phyloP scores from a whole-genome alignment of 768 basidiomycete species.

The Suillus weaverae region DNA sequence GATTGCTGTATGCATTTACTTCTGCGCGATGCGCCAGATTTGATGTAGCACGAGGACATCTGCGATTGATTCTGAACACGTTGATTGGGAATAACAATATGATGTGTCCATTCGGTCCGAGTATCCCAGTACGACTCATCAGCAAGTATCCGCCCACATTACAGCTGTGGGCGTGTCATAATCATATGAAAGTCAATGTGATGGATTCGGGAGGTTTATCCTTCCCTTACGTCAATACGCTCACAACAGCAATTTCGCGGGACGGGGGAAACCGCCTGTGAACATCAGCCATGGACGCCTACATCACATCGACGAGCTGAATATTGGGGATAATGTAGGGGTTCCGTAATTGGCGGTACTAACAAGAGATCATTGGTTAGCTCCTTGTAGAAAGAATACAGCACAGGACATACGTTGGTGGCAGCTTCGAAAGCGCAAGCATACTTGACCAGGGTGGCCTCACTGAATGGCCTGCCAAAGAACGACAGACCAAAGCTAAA shows the following conservation, averaged over 20 bases:
- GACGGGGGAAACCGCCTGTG: not conserved
- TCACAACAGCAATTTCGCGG: not conserved
- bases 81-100: not conserved
- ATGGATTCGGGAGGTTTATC: not conserved
- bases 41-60: not conserved
- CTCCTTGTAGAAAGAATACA: not conserved
- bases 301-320: slow-evolving; percentile 4
- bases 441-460: slow-evolving; percentile 3
- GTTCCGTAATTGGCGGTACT: not conserved
- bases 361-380: not conserved
- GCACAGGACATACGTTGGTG: not conserved
- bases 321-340: slow-evolving; percentile 3
- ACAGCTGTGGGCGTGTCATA: not conserved
- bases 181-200: not conserved
- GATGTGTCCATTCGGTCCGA: not conserved
- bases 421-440: slow-evolving; percentile 3
- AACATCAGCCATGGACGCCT: not conserved
- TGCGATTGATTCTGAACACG: not conserved
- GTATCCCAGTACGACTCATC: not conserved
- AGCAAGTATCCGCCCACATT: not conserved
- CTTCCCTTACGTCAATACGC: not conserved
- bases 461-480: slow-evolving; percentile 2
- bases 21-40: not conserved
- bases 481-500: slow-evolving; percentile 3
- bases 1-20: not conserved